Conservation (phyloP, 1,139 yeast genomes). For the Taphrina deformans region DNA sequence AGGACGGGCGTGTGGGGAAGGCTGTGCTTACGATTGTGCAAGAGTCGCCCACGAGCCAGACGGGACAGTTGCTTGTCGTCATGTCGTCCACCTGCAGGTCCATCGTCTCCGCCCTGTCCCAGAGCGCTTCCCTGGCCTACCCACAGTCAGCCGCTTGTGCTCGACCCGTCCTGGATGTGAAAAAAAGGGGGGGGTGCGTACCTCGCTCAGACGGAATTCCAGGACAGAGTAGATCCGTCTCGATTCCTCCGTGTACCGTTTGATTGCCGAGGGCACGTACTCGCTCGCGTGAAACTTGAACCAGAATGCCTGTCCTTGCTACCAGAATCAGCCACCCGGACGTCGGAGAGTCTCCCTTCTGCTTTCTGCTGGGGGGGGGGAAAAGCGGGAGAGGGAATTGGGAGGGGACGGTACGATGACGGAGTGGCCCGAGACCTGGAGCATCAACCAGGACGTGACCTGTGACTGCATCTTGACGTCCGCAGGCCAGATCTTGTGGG, state of each 20-base stretch:
- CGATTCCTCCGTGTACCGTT: conserved; percentile 39
- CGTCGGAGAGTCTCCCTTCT: conserved; percentile 33
- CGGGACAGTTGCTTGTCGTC: conserved; percentile 42
- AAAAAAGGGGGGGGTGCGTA: not conserved
- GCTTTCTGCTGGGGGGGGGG: not conserved
- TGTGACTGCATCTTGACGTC: conserved; percentile 38
- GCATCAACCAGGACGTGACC: conserved; percentile 39
- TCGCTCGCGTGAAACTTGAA: conserved; percentile 38
- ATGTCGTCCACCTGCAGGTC: conserved; percentile 20
- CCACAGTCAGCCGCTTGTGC: not conserved
- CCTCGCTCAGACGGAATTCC: conserved; percentile 36
- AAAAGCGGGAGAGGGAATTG: no score
- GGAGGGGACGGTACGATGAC: not conserved
- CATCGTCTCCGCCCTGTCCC: conserved; percentile 10
- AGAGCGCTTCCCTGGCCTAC: conserved; percentile 19
- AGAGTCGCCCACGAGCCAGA: conserved; percentile 39
- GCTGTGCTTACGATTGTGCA: conserved; percentile 34
- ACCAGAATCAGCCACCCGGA: no score
- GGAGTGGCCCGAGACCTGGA: conserved; percentile 22
- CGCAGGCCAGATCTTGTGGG: conserved; percentile 47
- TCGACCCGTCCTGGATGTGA: no score
- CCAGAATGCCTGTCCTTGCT: conserved; percentile 39
- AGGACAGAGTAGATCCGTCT: conserved; percentile 37
- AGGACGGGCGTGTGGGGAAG: no score
- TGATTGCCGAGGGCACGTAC: conserved; percentile 35